Evolutionary conservation across 83 land plant species (phyloP).

Genomic region (Picea mariana): DNA sequence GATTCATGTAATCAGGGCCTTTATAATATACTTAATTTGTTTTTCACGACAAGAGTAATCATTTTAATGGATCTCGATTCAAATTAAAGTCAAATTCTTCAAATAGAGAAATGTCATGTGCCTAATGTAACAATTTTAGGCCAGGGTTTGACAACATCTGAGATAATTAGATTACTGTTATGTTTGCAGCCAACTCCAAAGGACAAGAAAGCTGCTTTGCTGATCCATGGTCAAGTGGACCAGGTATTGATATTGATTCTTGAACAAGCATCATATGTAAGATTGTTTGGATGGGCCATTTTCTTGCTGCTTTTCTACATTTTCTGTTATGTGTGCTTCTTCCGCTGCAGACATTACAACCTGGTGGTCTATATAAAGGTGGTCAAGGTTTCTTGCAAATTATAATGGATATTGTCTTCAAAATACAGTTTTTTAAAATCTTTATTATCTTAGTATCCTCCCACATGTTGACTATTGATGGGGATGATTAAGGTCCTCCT

Average conservation of each 20-base stretch:
- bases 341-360: too few relatives aligned
- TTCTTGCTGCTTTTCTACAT: not conserved
- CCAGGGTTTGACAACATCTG: not conserved
- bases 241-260: constrained; percentile 49
- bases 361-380: not conserved
- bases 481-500: not conserved
- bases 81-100: not conserved
- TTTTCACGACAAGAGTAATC: not conserved
- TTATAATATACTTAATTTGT: not conserved
- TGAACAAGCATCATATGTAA: not conserved
- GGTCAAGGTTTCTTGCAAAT: too few relatives aligned
- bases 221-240: constrained; percentile 88
- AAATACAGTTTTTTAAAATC: not conserved
- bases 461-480: not conserved
- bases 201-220: constrained; percentile 94
- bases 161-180: not conserved
- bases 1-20: not conserved
- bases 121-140: not conserved
- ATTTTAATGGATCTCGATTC: not conserved
- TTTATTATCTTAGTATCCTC: not conserved
- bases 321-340: not conserved
- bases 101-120: not conserved
- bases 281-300: not conserved
- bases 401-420: too few relatives aligned
- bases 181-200: constrained; percentile 85